Conservation (phyloP, 2,329 filamentous ascomycete species). For the Dactylellina cionopaga region DNA sequence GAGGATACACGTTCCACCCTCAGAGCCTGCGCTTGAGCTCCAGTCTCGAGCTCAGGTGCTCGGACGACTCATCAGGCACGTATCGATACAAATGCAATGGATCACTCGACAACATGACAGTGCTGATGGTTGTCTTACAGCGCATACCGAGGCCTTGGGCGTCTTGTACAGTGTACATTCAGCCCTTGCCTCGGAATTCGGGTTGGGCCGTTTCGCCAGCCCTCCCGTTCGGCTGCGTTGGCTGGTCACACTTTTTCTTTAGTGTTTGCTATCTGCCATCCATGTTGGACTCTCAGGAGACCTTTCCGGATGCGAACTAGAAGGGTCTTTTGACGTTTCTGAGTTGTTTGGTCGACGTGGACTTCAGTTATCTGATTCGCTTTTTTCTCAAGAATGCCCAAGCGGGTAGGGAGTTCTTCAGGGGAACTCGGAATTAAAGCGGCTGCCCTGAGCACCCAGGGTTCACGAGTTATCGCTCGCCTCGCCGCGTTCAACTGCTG, state of each 20-base stretch:
- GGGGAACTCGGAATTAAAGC: slow-evolving; percentile 27
- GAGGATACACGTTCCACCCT: slow-evolving; percentile 24
- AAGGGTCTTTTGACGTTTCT: slow-evolving; percentile 29
- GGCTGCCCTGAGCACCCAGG: not conserved
- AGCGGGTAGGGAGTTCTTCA: slow-evolving; percentile 13
- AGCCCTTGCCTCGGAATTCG: slow-evolving; percentile 39
- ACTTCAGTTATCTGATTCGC: slow-evolving; percentile 34
- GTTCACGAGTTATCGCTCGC: slow-evolving; percentile 13
- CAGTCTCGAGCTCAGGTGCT: slow-evolving; percentile 16
- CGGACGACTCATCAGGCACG: slow-evolving; percentile 43
- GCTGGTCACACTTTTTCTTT: not conserved
- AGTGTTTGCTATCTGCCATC: slow-evolving; percentile 22
- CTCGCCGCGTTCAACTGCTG: slow-evolving; percentile 11
- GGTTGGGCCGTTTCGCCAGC: slow-evolving; percentile 38
- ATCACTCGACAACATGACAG: not conserved
- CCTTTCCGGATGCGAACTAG: slow-evolving; percentile 38
- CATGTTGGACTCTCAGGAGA: slow-evolving; percentile 7
- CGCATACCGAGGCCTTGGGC: slow-evolving; percentile 17
- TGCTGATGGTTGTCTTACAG: slow-evolving; percentile 27
- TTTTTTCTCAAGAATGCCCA: slow-evolving; percentile 3
- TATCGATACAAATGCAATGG: slow-evolving; percentile 14
- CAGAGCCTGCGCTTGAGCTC: slow-evolving; percentile 20
- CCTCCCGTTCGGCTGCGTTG: slow-evolving; percentile 31
- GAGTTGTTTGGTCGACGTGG: slow-evolving; percentile 46
- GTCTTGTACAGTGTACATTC: not conserved